Percentiles rank a stretch among this genome's conserved stretches.
phyloP scores from a whole-genome alignment of 805 yeast genomes.

The Saccharomycodes ludwigii region DNA sequence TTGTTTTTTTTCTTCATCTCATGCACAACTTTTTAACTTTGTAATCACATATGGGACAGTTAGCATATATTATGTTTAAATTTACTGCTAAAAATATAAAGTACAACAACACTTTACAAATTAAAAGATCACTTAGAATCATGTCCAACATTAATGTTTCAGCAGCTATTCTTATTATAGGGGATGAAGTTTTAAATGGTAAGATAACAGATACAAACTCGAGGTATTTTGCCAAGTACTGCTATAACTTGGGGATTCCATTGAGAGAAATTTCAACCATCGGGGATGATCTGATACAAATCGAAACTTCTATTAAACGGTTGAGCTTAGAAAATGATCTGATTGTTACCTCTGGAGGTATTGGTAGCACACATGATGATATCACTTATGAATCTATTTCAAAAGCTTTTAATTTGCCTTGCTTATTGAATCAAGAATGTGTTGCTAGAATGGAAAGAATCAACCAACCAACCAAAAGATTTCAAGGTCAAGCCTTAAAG shows the following conservation, averaged over 20 bases:
- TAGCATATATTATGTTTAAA: background rate
- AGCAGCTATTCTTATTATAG: conserved; percentile 39
- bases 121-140: background rate
- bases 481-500: conserved; percentile 31
- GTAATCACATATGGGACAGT: too few relatives aligned
- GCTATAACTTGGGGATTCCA: conserved; percentile 58
- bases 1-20: too few relatives aligned
- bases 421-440: conserved; percentile 42
- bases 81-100: background rate
- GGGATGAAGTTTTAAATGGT: conserved; percentile 82
- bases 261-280: conserved; percentile 56
- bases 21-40: too few relatives aligned
- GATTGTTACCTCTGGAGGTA: conserved; percentile 50
- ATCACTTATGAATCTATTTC: conserved; percentile 73
- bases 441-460: conserved; percentile 45
- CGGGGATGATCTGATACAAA: conserved; percentile 65
- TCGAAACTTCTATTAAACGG: conserved; percentile 35
- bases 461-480: conserved; percentile 25
- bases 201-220: conserved; percentile 76
- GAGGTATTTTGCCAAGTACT: conserved; percentile 51
- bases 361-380: conserved; percentile 89
- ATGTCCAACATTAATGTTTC: conserved; percentile 3
- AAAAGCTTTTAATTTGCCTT: conserved; percentile 40
- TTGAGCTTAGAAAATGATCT: conserved; percentile 45
- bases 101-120: background rate